Conservation (phyloP, 768 basidiomycete genomes). For the Boletus vinaceobasis region DNA sequence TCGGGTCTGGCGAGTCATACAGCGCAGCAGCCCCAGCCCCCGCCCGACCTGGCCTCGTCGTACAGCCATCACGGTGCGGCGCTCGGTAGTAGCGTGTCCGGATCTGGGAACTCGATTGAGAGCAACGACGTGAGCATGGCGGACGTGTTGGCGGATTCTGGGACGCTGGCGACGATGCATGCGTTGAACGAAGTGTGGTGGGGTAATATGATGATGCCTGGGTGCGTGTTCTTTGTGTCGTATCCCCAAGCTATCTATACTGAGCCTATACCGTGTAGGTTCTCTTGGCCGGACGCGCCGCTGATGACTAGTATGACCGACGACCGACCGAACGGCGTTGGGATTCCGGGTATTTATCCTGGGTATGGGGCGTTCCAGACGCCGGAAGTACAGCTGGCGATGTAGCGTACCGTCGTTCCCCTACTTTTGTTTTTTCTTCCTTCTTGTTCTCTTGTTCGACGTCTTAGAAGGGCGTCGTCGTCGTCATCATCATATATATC, state of each 20-base stretch:
- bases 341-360: conserved; percentile 17
- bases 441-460: too few species aligned
- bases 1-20: background rate
- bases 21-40: conserved; percentile 23
- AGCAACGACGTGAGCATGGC: conserved; percentile 23
- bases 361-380: conserved; percentile 19
- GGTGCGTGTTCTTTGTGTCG: conserved; percentile 28
- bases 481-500: too few species aligned
- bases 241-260: too few species aligned
- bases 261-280: too few species aligned
- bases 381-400: conserved; percentile 26
- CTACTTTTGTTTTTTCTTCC: too few species aligned
- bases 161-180: conserved; percentile 70
- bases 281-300: conserved; percentile 33
- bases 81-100: background rate
- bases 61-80: conserved; percentile 22
- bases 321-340: conserved; percentile 1
- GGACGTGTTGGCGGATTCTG: conserved; percentile 37
- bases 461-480: too few species aligned
- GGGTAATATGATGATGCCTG: conserved; percentile 84
- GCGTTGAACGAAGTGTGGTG: conserved; percentile 72
- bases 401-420: too few species aligned
- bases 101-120: background rate
- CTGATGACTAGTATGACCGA: conserved; percentile 23
- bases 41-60: conserved; percentile 31